Evolutionary conservation across 441 rosid genomes (phyloP).

Genomic region (Pelargonium myrrhifolium): DNA sequence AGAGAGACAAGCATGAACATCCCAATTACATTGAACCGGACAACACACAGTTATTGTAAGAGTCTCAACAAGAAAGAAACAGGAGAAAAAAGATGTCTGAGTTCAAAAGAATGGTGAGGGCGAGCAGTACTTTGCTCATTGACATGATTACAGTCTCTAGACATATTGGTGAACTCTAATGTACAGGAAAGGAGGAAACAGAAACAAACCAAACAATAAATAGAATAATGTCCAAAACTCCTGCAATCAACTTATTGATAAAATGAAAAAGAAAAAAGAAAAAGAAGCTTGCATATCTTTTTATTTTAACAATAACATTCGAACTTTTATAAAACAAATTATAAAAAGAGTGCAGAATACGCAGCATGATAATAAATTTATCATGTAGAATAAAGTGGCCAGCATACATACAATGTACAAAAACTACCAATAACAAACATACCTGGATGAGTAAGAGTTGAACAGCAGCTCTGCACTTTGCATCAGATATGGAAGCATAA

Average conservation of each 20-base stretch:
- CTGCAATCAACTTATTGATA: background rate
- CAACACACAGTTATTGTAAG: no score
- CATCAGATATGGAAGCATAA: constrained; percentile 70
- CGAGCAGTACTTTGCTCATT: no score
- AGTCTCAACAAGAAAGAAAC: no score
- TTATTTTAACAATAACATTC: background rate
- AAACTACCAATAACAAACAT: constrained; percentile 14
- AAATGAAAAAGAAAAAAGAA: background rate
- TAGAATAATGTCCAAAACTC: no score
- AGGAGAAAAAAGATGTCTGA: no score
- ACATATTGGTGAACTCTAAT: no score
- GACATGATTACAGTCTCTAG: no score
- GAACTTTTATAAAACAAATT: background rate
- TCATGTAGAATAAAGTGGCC: background rate
- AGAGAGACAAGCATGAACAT: no score
- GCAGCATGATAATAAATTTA: background rate
- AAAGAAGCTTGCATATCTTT: background rate
- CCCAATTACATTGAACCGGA: no score
- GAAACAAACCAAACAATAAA: no score
- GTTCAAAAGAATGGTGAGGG: no score
- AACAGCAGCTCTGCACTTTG: constrained; percentile 97
- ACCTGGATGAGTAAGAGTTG: constrained; percentile 98
- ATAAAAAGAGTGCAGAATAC: background rate
- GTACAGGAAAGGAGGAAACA: no score
- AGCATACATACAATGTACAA: background rate